Base-by-base conservation (phyloP, 108 stramenopile genomes). In the Conticribra weissflogii region DNA sequence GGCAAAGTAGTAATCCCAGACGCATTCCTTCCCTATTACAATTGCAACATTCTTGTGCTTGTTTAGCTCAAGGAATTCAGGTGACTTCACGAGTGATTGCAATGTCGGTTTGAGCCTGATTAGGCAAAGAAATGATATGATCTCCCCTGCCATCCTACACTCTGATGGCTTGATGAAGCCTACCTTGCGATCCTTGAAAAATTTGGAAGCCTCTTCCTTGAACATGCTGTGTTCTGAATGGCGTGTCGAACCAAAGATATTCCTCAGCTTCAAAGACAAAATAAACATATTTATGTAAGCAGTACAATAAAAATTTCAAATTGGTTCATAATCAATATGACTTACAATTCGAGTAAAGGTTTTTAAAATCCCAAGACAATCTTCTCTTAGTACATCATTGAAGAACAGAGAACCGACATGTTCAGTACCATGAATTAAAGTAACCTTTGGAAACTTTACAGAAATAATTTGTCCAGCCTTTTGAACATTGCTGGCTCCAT, bases 401-500 rank as follows among this genome's bases (percentile, higher is more conserved):
- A 66, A 66, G 5, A 66, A 25, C 32, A 66, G 25, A 54, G 65
- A 66, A 24, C 25, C 19, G 9, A 54, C 53, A 45, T 66, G 65
- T 27, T 66, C 65, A 2, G 51, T 30, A 4, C 65, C 65, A 54
- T 66, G 65, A 19, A 46, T 25, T 44, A 54, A 32, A 22, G 65
- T 66, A 33, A 33, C 31, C 30, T 41, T 22, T 28, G 65, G 65
- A 56, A 54, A 54, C n/a, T 21, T 19, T 34, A n/a, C 51, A 15
- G 21, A 16, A 46, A 65, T 49, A 36, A 66, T 54, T 17, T 22
- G 4, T 18, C 53, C 65, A 17, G 55, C 65, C 33, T 66, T 66
- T 23, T 66, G 65, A 2, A 66, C 53, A 30, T 54, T 66, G 14
- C 2, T 54, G 2, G 65, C 65, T n/a, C 65, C 52, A 66, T 66